These are phyloP conservation scores for Syzygium jambos DNA, from an alignment of 345 rosid genomes.

Conservation along the genomic window DNA sequence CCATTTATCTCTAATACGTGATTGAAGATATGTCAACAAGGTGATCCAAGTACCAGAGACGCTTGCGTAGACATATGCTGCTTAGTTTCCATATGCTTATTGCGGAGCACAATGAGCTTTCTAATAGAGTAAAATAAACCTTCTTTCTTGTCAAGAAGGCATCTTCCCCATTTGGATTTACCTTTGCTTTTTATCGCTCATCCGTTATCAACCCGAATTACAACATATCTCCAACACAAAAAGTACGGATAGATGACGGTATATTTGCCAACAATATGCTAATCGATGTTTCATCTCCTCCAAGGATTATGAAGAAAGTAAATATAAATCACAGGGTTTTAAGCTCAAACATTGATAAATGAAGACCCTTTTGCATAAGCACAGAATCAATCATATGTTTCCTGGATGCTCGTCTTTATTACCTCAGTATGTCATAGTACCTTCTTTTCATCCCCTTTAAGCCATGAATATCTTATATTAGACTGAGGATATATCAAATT, in stretches of 20 bases:
- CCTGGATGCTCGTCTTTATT: not conserved
- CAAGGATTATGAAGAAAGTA: not conserved
- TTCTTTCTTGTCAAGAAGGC: not conserved
- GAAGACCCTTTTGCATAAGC: not conserved
- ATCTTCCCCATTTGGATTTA: not conserved
- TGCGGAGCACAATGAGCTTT: not conserved
- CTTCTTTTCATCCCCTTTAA: not conserved
- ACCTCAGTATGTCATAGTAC: not conserved
- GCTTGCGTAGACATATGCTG: not conserved
- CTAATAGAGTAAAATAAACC: not conserved
- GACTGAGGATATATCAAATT: not conserved
- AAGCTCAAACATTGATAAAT: not conserved
- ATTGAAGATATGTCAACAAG: not conserved
- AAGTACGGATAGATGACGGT: not conserved
- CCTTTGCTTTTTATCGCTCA: not conserved
- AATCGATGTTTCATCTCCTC: not conserved
- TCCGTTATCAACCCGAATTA: not conserved
- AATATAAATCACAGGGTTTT: not conserved
- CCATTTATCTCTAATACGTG: not conserved
- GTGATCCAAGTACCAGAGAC: not conserved
- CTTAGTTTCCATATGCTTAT: not conserved
- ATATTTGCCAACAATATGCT: not conserved
- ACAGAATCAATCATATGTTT: not conserved
- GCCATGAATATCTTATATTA: not conserved
- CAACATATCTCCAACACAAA: not conserved